phyloP scores from a whole-genome alignment of 495 filamentous ascomycete species.

The Letharia lupina region DNA sequence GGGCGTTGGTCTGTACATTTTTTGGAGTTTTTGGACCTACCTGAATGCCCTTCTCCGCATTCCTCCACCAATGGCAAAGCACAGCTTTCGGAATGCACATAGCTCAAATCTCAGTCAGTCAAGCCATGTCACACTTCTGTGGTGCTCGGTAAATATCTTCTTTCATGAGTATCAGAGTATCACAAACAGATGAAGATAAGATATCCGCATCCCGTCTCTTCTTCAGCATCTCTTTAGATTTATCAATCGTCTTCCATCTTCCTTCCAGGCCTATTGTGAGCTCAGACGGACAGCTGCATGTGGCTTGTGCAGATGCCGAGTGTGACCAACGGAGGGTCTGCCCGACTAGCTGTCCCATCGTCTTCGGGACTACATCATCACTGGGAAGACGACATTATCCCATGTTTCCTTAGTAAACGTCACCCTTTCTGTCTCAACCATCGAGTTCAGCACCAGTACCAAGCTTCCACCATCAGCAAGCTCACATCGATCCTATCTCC shows the following conservation, averaged over 20 bases:
- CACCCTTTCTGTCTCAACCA: background rate
- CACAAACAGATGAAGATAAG: background rate
- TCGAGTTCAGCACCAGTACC: background rate
- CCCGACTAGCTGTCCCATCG: background rate
- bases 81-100: background rate
- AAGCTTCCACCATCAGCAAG: background rate
- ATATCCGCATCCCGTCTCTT: background rate
- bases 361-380: background rate
- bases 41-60: slow-evolving; percentile 2
- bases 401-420: background rate
- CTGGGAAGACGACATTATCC: background rate
- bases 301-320: background rate
- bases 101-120: background rate
- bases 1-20: too few species aligned
- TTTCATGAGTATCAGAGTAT: background rate
- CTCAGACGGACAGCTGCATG: background rate
- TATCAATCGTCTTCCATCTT: background rate
- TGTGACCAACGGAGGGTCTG: background rate
- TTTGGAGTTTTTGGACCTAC: too few species aligned
- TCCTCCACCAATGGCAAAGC: slow-evolving; percentile 1
- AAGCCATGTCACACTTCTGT: background rate
- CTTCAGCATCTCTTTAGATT: background rate
- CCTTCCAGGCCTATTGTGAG: background rate
- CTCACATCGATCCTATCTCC: background rate
- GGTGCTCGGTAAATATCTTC: too few species aligned